These are phyloP conservation scores for Zanthoxylum bungeanum DNA, from an alignment of 345 rosid genomes.

Conservation along the genomic window DNA sequence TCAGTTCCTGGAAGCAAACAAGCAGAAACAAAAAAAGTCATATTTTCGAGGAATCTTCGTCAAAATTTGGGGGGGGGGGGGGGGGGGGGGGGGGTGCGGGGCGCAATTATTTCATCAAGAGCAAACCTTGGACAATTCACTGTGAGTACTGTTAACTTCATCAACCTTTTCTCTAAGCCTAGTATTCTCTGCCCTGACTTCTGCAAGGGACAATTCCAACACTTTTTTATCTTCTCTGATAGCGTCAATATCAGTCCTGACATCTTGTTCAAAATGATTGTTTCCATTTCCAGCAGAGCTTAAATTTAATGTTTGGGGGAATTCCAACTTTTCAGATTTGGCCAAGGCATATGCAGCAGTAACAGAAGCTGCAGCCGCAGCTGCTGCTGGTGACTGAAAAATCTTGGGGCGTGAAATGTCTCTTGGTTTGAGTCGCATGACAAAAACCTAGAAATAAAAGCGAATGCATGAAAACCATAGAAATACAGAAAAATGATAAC, in stretches of 20 bases:
- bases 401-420: conserved; percentile 66
- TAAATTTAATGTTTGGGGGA: conserved; percentile 32
- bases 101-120: neutral
- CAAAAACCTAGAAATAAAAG: conserved; percentile 51
- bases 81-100: too few relatives aligned
- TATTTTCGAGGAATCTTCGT: neutral
- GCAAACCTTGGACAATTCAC: conserved; percentile 77
- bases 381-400: conserved; percentile 92
- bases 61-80: too few relatives aligned
- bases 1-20: conserved; percentile 64
- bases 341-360: conserved; percentile 94
- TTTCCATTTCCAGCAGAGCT: conserved; percentile 39
- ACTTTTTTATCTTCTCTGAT: conserved; percentile 67
- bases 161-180: conserved; percentile 65
- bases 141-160: conserved; percentile 60
- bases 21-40: neutral
- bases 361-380: conserved; percentile 98
- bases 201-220: conserved; percentile 53
- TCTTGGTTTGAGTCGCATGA: conserved; percentile 76
- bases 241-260: conserved; percentile 40
- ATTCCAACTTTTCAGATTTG: conserved; percentile 73
- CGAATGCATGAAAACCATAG: conserved; percentile 7
- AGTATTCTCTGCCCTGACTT: conserved; percentile 58
- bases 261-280: conserved; percentile 34
- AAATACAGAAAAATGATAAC: neutral